Percentiles rank a stretch among this genome's conserved stretches.
These are phyloP conservation scores for Bipolaris bicolor DNA, from an alignment of 2,329 filamentous ascomycete species.

Conservation along the genomic window DNA sequence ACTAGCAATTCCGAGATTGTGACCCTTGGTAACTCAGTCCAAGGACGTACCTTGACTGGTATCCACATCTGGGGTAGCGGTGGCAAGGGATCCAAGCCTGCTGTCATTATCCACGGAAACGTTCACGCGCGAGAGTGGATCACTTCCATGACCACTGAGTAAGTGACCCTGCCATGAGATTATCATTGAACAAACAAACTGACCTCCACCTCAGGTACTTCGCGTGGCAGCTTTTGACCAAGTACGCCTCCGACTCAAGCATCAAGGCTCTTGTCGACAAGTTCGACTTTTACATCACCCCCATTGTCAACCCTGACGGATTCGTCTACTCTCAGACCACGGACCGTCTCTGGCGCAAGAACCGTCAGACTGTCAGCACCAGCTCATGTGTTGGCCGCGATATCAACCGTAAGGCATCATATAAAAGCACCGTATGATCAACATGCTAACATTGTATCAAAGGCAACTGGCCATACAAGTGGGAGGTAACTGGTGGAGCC, in stretches of 20 bases:
- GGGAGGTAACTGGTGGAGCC: constrained; percentile 43
- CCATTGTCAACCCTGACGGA: constrained; percentile 34
- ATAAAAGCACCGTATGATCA: not conserved
- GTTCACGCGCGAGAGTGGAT: constrained; percentile 48
- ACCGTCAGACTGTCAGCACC: constrained; percentile 43
- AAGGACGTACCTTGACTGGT: constrained; percentile 43
- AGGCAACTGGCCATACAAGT: constrained; percentile 48
- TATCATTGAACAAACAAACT: not conserved
- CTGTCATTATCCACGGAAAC: constrained; percentile 44
- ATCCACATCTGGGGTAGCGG: constrained; percentile 49
- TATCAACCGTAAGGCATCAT: constrained; percentile 39
- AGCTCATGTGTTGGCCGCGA: constrained; percentile 46
- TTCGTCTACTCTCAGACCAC: constrained; percentile 48
- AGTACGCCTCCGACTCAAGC: constrained; percentile 40
- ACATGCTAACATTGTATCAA: not conserved
- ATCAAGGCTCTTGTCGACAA: constrained; percentile 46
- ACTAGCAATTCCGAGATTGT: constrained; percentile 44
- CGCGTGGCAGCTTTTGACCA: constrained; percentile 46
- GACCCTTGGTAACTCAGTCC: constrained; percentile 40
- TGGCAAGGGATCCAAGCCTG: constrained; percentile 47
- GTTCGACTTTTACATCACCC: constrained; percentile 46
- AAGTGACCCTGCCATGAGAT: not conserved
- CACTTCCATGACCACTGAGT: constrained; percentile 40
- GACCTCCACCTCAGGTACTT: constrained; percentile 28
- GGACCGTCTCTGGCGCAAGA: constrained; percentile 51